A percentile compares a stretch with the other conserved stretches of the same genome.
These are phyloP conservation scores for Trichoderma polysporum DNA, from an alignment of 2,329 filamentous ascomycete genomes.

Conservation along the genomic window DNA sequence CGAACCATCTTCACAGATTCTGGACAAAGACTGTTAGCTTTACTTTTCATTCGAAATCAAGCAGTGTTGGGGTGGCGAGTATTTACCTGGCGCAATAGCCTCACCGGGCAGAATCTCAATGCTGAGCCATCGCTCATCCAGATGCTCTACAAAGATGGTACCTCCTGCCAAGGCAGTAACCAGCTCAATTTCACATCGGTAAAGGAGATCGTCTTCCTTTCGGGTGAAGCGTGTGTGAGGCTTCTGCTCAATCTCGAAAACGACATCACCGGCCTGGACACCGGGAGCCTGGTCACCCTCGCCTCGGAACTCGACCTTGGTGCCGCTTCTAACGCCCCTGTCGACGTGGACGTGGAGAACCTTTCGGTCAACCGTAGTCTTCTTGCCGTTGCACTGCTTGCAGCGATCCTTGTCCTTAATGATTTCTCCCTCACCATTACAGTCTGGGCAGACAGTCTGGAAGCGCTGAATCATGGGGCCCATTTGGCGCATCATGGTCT, in stretches of 20 bases:
- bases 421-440: slow-evolving; percentile 93
- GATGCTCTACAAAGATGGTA: slow-evolving; percentile 87
- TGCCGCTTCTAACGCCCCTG: slow-evolving; percentile 86
- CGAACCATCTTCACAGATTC: slow-evolving; percentile 91
- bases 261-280: slow-evolving; percentile 89
- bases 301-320: slow-evolving; percentile 95
- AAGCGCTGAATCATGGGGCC: slow-evolving; percentile 99
- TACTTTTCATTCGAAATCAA: neutral
- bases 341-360: slow-evolving; percentile 98
- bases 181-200: slow-evolving; percentile 92
- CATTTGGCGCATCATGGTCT: slow-evolving; percentile 99
- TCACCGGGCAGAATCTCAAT: slow-evolving; percentile 92
- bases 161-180: slow-evolving; percentile 93
- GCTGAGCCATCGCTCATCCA: slow-evolving; percentile 94
- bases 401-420: slow-evolving; percentile 97
- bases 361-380: slow-evolving; percentile 96
- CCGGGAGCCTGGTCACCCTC: slow-evolving; percentile 96
- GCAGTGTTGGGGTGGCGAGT: neutral
- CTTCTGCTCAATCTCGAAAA: slow-evolving; percentile 99
- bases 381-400: slow-evolving; percentile 96
- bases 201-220: slow-evolving; percentile 94
- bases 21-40: slow-evolving; percentile 38
- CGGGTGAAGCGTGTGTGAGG: slow-evolving; percentile 94
- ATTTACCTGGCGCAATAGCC: slow-evolving; percentile 86
- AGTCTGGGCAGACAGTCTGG: slow-evolving; percentile 98